A percentile compares a stretch with the other conserved stretches of the same genome.
Conservation (phyloP, 495 filamentous ascomycete genomes). For the Aspergillus bertholletiae region DNA sequence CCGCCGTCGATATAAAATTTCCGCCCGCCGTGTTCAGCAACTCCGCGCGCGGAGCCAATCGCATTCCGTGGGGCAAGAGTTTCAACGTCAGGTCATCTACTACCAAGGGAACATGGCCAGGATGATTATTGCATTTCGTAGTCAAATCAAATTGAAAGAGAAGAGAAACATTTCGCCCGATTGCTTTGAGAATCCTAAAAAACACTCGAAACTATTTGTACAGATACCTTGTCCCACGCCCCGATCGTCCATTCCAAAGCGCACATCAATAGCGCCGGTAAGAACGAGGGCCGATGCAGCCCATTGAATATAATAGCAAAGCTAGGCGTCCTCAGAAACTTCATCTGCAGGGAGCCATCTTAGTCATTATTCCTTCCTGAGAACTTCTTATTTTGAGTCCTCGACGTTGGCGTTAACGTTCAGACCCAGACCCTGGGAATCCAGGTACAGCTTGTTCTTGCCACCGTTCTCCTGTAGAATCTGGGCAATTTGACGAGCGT, state of each 20-base stretch:
- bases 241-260: slow-evolving; percentile 14
- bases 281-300: slow-evolving; percentile 9
- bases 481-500: slow-evolving; percentile 79
- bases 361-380: slow-evolving; percentile 5
- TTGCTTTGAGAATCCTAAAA: slow-evolving; percentile 28
- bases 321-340: background rate
- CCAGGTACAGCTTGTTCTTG: slow-evolving; percentile 91
- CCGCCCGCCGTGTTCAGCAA: slow-evolving; percentile 35
- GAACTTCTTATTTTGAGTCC: slow-evolving; percentile 30
- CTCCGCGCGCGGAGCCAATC: slow-evolving; percentile 18
- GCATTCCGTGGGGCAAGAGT: background rate
- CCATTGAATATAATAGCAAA: slow-evolving; percentile 3
- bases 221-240: slow-evolving; percentile 29
- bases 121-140: background rate
- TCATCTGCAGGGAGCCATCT: background rate
- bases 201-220: slow-evolving; percentile 41
- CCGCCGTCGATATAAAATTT: slow-evolving; percentile 17
- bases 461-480: slow-evolving; percentile 81
- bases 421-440: slow-evolving; percentile 82
- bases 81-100: no score
- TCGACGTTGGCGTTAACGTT: slow-evolving; percentile 66
- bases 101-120: background rate
- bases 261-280: slow-evolving; percentile 20
- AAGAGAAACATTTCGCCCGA: slow-evolving; percentile 38
- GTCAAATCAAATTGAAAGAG: slow-evolving; percentile 22